These are phyloP conservation scores for Leccinellum luteum DNA, from an alignment of 768 basidiomycete species.

Conservation along the genomic window DNA sequence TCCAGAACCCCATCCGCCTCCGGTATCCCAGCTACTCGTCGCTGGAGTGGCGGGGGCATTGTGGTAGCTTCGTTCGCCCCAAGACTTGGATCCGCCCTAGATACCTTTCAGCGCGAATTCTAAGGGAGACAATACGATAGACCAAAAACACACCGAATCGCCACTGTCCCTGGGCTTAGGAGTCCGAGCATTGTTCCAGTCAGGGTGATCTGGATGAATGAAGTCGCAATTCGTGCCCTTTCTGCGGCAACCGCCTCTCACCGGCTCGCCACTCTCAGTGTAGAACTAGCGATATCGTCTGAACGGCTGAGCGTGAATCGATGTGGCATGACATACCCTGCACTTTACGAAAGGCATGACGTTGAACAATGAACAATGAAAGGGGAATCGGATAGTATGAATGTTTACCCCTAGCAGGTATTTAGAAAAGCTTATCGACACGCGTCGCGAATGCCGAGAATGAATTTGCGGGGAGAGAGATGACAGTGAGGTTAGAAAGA, in stretches of 20 bases:
- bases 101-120: not conserved
- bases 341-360: slow-evolving; percentile 25
- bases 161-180: slow-evolving; percentile 13
- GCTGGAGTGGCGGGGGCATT: not conserved
- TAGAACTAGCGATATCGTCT: slow-evolving; percentile 23
- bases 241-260: slow-evolving; percentile 26
- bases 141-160: slow-evolving; percentile 14
- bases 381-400: not conserved
- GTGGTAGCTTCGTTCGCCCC: slow-evolving; percentile 3
- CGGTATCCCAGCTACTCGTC: not conserved
- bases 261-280: slow-evolving; percentile 28
- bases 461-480: not conserved
- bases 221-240: slow-evolving; percentile 24
- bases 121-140: not conserved
- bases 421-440: not conserved
- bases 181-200: slow-evolving; percentile 21
- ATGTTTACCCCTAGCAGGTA: not conserved
- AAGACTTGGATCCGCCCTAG: slow-evolving; percentile 11
- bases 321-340: slow-evolving; percentile 18
- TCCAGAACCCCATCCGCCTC: slow-evolving; percentile 7
- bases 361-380: not conserved
- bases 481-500: not conserved
- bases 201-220: slow-evolving; percentile 29
- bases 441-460: not conserved
- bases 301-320: slow-evolving; percentile 4